Evolutionary conservation across 805 yeast species (phyloP).

Genomic region (Metschnikowia picachoensis): DNA sequence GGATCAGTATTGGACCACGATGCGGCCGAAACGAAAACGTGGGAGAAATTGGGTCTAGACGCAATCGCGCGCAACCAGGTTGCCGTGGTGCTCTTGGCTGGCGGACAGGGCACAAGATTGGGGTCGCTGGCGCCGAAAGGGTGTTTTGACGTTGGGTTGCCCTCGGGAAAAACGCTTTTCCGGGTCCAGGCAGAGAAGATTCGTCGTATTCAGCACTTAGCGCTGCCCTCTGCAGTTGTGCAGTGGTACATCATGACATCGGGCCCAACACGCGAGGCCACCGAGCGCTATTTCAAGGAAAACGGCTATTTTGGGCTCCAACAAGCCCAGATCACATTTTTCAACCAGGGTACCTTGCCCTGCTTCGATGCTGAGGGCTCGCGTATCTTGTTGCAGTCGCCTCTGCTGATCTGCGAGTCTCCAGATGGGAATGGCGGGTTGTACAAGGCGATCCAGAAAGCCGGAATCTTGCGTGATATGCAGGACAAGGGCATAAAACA

Average conservation of each 20-base stretch:
- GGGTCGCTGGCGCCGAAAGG: conserved; percentile 94
- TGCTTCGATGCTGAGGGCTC: conserved; percentile 72
- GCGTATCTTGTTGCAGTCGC: conserved; percentile 60
- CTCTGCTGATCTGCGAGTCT: conserved; percentile 62
- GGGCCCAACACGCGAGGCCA: conserved; percentile 72
- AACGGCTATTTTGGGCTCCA: conserved; percentile 70
- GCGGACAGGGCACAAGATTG: conserved; percentile 96
- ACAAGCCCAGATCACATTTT: conserved; percentile 60
- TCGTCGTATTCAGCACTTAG: conserved; percentile 54
- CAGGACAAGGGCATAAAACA: conserved; percentile 68
- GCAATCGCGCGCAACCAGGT: conserved; percentile 72
- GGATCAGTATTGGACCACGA: conserved; percentile 49
- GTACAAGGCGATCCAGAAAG: conserved; percentile 71
- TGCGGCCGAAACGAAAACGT: conserved; percentile 25
- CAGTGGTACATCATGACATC: conserved; percentile 97
- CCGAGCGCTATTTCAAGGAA: conserved; percentile 64
- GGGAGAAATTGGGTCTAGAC: conserved; percentile 55
- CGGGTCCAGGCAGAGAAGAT: conserved; percentile 92
- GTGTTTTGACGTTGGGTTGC: conserved; percentile 82
- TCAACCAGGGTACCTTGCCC: conserved; percentile 94
- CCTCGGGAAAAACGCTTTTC: conserved; percentile 79
- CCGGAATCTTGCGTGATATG: conserved; percentile 68
- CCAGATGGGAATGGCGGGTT: conserved; percentile 99
- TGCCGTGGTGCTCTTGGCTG: conserved; percentile 91
- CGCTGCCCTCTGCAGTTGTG: conserved; percentile 37